Evolutionary conservation across 768 basidiomycete genomes (phyloP), one percentile per base, ranked within the genome.

Genomic region (Pisolithus microcarpus): DNA sequence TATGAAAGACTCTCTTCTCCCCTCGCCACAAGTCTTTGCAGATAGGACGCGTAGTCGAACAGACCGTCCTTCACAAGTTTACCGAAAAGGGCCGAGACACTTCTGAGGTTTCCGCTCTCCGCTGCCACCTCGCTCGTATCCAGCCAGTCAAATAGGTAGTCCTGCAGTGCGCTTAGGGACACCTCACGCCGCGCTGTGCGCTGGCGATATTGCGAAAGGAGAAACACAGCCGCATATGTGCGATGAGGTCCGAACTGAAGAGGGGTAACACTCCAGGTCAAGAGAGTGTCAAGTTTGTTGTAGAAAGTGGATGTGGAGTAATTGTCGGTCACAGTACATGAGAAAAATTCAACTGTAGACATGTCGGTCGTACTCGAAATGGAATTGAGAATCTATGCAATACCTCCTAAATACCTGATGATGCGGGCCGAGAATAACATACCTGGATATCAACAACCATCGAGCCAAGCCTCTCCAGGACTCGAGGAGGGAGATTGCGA

Each of bases 211-310:
- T 74, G 71, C 3, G 71, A 72, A 46, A 91, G 78, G 38, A 91
- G 72, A 18, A 84, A 84, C 7, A 79, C 81, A 2, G 84, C 86
- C 26, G 81, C 87, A 59, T 84, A 85, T 1, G 85, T 80, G 31
- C 89, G 75, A 57, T 91, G 90, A 40, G 89, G 84, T 9, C 90
- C 89, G 53, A 84, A 90, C 65, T 91, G 90, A 16, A 87, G 70
- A 3, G 82, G 79, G 0, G 88, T 87, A 24, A 91, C 81, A 58
- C 80, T 80, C 89, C 90, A 92, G 0, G 85, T 85, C 9, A 91
- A 73, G 2, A 91, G 73, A 48, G 82, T 76, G 56, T 87, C 80
- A 16, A 91, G 75, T 60, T 90, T 88, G 52, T 77, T 76, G n/a
- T 73, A 67, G 58, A 89, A 87, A 10, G 65, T 62, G 11, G 70